Conservation (phyloP, 2,329 filamentous ascomycete species). For the Exophiala bonariae region DNA sequence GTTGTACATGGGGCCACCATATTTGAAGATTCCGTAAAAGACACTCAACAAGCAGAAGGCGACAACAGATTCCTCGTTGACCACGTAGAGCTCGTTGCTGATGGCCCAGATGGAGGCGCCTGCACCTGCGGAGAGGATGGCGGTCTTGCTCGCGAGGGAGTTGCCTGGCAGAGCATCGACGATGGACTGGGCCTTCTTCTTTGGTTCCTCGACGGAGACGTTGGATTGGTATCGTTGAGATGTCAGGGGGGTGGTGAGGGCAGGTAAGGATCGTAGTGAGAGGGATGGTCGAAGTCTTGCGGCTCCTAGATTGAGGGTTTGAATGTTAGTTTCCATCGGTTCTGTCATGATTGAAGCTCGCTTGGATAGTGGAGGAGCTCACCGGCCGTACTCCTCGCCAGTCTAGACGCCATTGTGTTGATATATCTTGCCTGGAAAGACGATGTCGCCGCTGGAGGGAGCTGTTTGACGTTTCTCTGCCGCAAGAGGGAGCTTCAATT, state of each 20-base stretch:
- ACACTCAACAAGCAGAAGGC: slow-evolving; percentile 89
- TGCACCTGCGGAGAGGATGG: slow-evolving; percentile 90
- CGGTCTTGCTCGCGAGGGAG: slow-evolving; percentile 91
- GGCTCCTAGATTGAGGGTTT: slow-evolving; percentile 65
- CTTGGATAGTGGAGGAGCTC: slow-evolving; percentile 49
- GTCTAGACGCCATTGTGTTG: slow-evolving; percentile 89
- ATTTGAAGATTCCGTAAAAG: slow-evolving; percentile 90
- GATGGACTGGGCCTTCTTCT: slow-evolving; percentile 95
- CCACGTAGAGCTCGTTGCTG: slow-evolving; percentile 99
- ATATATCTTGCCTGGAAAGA: slow-evolving; percentile 10
- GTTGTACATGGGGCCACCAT: slow-evolving; percentile 86
- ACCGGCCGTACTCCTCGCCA: slow-evolving; percentile 95
- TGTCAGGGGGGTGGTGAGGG: slow-evolving; percentile 68
- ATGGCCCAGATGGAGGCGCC: slow-evolving; percentile 91
- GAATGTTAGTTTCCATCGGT: slow-evolving; percentile 31
- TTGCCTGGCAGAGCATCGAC: slow-evolving; percentile 90
- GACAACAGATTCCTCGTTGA: slow-evolving; percentile 98
- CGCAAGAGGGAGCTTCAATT: not conserved
- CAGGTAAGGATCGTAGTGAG: slow-evolving; percentile 60
- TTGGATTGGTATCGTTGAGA: slow-evolving; percentile 71
- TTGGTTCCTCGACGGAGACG: slow-evolving; percentile 82
- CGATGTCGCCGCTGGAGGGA: not conserved
- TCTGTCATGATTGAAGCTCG: slow-evolving; percentile 16
- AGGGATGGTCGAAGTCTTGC: slow-evolving; percentile 79
- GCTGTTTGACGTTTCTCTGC: slow-evolving; percentile 1